phyloP scores from a whole-genome alignment of 1,284 basidiomycete species.

The Fistulinella cinereoalba region DNA sequence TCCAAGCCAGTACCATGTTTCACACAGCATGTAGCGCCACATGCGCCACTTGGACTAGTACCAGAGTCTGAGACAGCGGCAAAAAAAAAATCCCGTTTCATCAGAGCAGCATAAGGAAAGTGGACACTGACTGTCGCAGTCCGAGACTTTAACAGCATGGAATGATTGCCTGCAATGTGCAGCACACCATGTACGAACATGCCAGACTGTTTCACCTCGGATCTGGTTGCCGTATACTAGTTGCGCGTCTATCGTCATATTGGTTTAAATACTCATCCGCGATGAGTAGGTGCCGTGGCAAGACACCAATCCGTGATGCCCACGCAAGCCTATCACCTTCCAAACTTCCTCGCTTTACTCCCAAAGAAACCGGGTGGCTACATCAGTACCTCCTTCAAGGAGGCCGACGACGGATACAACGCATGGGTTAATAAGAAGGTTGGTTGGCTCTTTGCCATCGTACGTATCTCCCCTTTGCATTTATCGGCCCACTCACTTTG shows the following conservation, averaged over 20 bases:
- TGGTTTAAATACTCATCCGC: conserved; percentile 17
- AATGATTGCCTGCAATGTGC: too few species aligned
- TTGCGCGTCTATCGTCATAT: too few species aligned
- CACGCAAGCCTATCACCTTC: conserved; percentile 20
- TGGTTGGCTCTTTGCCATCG: conserved; percentile 23
- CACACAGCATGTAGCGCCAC: too few species aligned
- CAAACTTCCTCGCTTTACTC: conserved; percentile 24
- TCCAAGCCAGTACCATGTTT: too few species aligned
- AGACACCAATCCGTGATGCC: conserved; percentile 14
- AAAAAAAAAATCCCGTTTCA: too few species aligned
- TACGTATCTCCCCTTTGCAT: conserved; percentile 7
- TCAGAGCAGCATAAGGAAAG: too few species aligned
- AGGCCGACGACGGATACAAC: conserved; percentile 22
- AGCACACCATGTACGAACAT: too few species aligned
- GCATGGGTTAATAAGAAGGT: conserved; percentile 27
- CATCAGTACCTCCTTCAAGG: conserved; percentile 28
- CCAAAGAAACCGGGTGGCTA: conserved; percentile 28
- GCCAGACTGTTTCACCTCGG: conserved; percentile 26
- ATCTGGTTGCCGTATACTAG: neutral
- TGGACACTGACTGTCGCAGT: too few species aligned
- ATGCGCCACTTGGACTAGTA: too few species aligned
- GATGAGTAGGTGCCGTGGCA: neutral
- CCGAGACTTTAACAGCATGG: too few species aligned
- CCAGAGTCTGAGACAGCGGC: too few species aligned
- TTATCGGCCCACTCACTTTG: neutral